Base-by-base conservation (phyloP, 1,139 yeast species). In the Hyphopichia fennica region DNA sequence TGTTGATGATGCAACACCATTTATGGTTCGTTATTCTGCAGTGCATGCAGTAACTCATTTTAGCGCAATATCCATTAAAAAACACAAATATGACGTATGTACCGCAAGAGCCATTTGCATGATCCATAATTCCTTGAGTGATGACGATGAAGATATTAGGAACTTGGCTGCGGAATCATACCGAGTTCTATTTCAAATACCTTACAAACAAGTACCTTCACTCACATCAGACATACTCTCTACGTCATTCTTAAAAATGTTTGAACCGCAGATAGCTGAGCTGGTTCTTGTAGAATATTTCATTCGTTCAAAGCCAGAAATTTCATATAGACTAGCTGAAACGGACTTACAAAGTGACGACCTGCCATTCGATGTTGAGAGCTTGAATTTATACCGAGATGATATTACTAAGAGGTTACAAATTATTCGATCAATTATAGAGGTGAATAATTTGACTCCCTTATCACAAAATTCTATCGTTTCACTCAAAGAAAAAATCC, bases 91-190 rank as follows among this genome's bases (percentile, higher is more conserved):
- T 16, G 16, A 25, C 20, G 11, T 27, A n/a, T 35, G 29, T 27
- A 34, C 30, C 3, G 38, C 44, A 3, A 36, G 46, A n/a, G 54
- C 57, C 2, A 17, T 43, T 4, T 50, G 69, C 15, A 46, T 58
- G 11, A 52, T 79, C 1, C 71, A 66, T 46, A 53, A 58, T 14
- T 75, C 68, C 45, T 57, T 83, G 14, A 66, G 71, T 40, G 95
- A 86, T 57, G 93, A 85, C 53, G 87, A 83, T 48, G 73, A 68
- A 8, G 74, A 65, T 9, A 64, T 81, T 11, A 62, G 86, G 50
- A 47, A 51, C 1, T 22, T 54, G 3, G 69, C 80, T 1, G 61
- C 81, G 0, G 35, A 48, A 2, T 62, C 60, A 41, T 47, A 76
- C 13, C 58, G 67, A 3, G n/a, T 39, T 16, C 45, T 55, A 11